These are phyloP conservation scores for Ophiocordyceps polyrhachis-furcata DNA, from an alignment of 2,329 filamentous ascomycete species.

Conservation along the genomic window DNA sequence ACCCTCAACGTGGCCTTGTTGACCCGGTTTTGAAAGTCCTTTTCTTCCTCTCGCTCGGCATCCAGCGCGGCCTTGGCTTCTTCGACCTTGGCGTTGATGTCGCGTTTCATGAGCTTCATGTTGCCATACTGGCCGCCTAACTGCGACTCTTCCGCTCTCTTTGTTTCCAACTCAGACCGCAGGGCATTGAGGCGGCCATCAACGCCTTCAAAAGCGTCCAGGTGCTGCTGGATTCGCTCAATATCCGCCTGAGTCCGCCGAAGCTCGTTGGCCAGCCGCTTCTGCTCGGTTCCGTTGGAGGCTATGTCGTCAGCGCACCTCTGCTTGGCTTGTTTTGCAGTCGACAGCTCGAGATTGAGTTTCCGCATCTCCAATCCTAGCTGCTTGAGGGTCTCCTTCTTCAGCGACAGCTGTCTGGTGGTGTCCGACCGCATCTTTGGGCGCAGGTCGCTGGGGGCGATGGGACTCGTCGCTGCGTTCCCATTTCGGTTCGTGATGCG, in stretches of 20 bases:
- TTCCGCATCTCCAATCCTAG: constrained; percentile 35
- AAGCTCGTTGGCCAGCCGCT: constrained; percentile 28
- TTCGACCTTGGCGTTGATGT: constrained; percentile 25
- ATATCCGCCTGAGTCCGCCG: constrained; percentile 44
- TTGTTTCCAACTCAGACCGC: constrained; percentile 34
- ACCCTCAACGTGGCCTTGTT: constrained; percentile 37
- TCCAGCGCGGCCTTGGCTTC: constrained; percentile 18
- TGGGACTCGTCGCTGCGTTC: constrained; percentile 21
- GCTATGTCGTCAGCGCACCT: constrained; percentile 25
- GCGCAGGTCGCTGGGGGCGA: constrained; percentile 27
- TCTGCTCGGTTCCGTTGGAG: constrained; percentile 20
- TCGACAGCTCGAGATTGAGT: constrained; percentile 28
- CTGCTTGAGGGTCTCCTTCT: constrained; percentile 30
- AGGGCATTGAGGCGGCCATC: constrained; percentile 47
- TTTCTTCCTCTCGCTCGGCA: constrained; percentile 15
- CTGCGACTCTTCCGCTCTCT: constrained; percentile 27
- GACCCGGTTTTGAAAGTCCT: constrained; percentile 26
- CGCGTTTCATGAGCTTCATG: constrained; percentile 27
- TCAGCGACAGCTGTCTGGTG: constrained; percentile 41
- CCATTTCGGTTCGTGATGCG: constrained; percentile 30
- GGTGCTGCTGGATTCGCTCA: constrained; percentile 29
- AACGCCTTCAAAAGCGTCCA: constrained; percentile 48
- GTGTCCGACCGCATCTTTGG: constrained; percentile 69
- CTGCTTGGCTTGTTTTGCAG: constrained; percentile 27
- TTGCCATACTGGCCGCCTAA: constrained; percentile 37